Conservation (phyloP, 75 land plant species). For the Selaginella moellendorffii region DNA sequence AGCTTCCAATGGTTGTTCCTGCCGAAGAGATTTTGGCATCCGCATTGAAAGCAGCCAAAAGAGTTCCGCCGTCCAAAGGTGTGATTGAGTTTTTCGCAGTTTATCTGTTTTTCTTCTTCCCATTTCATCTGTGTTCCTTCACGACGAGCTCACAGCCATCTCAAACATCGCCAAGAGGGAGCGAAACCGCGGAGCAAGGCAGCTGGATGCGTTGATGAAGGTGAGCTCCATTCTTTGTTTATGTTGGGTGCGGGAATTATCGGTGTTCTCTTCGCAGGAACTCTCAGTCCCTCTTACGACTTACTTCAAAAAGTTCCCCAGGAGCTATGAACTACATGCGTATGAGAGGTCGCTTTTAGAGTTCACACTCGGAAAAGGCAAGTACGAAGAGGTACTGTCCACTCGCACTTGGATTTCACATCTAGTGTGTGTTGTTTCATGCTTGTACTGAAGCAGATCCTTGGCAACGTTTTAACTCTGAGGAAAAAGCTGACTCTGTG, state of each 20-base stretch:
- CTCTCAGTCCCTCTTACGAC: conserved; percentile 57
- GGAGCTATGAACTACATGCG: conserved; percentile 51
- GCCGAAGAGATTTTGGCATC: conserved; percentile 65
- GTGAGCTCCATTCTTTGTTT: conserved; percentile 26
- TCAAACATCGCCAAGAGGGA: conserved; percentile 86
- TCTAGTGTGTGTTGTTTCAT: conserved; percentile 9
- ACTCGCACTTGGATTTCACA: neutral
- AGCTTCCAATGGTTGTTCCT: conserved; percentile 86
- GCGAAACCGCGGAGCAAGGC: conserved; percentile 91
- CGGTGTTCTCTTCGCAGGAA: conserved; percentile 37
- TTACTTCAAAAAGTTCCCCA: conserved; percentile 65
- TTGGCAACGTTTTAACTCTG: conserved; percentile 52
- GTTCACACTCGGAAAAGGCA: conserved; percentile 87
- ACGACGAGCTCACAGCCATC: conserved; percentile 36
- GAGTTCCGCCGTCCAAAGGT: conserved; percentile 84
- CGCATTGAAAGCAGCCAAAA: conserved; percentile 66
- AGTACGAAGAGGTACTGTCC: conserved; percentile 78
- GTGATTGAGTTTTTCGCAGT: neutral
- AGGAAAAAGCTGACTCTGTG: conserved; percentile 62
- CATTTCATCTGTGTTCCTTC: neutral
- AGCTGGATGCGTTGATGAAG: conserved; percentile 93
- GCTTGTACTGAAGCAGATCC: conserved; percentile 34
- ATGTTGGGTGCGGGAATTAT: neutral
- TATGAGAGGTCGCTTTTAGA: conserved; percentile 92
- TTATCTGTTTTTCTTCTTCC: neutral